Percentiles rank a stretch among this genome's conserved stretches.
Evolutionary conservation across 768 basidiomycete genomes (phyloP).

Genomic region (Podaxis mareebaensis): DNA sequence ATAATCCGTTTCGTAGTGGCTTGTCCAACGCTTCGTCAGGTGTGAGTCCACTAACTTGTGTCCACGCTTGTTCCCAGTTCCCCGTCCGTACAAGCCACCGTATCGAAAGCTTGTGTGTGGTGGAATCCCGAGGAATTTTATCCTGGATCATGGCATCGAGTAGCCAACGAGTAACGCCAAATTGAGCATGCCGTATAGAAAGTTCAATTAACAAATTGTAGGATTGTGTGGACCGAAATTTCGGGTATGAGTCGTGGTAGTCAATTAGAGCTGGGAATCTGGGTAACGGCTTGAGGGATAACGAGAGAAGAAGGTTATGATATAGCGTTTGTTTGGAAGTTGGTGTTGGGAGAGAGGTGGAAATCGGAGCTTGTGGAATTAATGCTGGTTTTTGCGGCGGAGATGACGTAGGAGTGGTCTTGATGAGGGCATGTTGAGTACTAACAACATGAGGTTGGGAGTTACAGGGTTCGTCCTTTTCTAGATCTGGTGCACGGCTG

Average conservation of each 20-base stretch:
- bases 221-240: conserved; percentile 18
- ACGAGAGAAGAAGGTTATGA: conserved; percentile 8
- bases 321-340: conserved; percentile 3
- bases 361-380: conserved; percentile 1
- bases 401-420: background rate
- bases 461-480: background rate
- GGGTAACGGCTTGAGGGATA: conserved; percentile 13
- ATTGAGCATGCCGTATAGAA: conserved; percentile 19
- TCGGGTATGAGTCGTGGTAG: conserved; percentile 18
- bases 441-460: background rate
- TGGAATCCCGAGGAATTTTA: conserved; percentile 9
- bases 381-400: conserved; percentile 1
- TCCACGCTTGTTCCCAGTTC: conserved; percentile 20
- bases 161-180: conserved; percentile 17
- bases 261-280: conserved; percentile 17
- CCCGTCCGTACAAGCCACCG: conserved; percentile 20
- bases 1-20: conserved; percentile 9
- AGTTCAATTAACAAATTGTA: conserved; percentile 20
- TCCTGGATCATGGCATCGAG: conserved; percentile 14
- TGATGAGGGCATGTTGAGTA: background rate
- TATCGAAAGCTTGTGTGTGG: conserved; percentile 17
- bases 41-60: background rate
- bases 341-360: background rate
- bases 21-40: conserved; percentile 16
- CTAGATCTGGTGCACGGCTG: background rate